Conservation (phyloP, 2,329 filamentous ascomycete species). For the Ceratocystis papillata region DNA sequence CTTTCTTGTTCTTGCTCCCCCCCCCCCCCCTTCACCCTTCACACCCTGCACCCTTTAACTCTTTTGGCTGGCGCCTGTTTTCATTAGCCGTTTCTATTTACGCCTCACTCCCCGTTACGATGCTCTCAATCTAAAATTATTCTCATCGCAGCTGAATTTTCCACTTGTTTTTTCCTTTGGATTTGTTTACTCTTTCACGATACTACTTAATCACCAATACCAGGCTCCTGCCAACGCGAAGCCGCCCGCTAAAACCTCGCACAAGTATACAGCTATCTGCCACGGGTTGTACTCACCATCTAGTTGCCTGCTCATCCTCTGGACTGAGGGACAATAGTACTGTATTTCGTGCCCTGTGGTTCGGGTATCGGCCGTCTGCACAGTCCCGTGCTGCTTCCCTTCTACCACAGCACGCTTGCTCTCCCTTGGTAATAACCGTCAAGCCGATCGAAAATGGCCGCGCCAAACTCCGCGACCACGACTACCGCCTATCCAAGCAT, state of each 20-base stretch:
- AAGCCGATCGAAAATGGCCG: background rate
- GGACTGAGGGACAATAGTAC: background rate
- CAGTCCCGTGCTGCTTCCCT: background rate
- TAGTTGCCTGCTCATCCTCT: background rate
- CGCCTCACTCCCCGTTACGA: slow-evolving; percentile 1
- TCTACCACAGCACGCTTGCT: background rate
- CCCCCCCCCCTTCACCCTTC: background rate
- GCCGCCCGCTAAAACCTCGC: too few relatives aligned
- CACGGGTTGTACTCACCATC: too few relatives aligned
- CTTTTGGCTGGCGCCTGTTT: background rate
- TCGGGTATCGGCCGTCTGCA: background rate
- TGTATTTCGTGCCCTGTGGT: background rate
- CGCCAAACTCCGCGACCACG: background rate
- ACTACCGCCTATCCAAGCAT: background rate
- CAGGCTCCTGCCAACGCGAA: too few relatives aligned
- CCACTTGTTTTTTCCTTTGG: background rate
- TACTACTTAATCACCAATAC: background rate
- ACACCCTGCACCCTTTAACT: background rate
- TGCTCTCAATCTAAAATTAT: slow-evolving; percentile 2
- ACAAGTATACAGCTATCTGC: too few relatives aligned
- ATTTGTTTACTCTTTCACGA: background rate
- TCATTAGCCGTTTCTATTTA: slow-evolving; percentile 7
- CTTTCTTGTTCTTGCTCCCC: too few relatives aligned
- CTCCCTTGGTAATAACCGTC: background rate
- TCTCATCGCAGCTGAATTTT: background rate